phyloP scores from a whole-genome alignment of 1,139 yeast species.

The Lodderomyces orthopsilosis region DNA sequence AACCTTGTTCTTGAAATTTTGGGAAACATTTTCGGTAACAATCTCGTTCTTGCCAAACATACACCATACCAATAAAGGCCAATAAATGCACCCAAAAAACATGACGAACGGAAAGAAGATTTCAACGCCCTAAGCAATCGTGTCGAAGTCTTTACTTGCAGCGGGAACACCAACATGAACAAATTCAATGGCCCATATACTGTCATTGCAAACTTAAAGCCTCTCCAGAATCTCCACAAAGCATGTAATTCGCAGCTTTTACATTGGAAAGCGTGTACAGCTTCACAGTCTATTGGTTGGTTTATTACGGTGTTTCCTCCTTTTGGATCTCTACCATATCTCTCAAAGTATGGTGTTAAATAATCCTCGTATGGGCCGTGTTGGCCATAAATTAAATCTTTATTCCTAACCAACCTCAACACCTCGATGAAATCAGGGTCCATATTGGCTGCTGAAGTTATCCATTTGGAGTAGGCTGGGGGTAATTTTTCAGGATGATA shows the following conservation, averaged over 20 bases:
- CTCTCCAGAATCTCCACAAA: constrained; percentile 35
- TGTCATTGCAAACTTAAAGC: constrained; percentile 32
- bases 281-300: constrained; percentile 29
- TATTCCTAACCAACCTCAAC: constrained; percentile 23
- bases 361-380: constrained; percentile 20
- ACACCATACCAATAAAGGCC: constrained; percentile 38
- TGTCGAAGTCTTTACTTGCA: constrained; percentile 16
- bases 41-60: constrained; percentile 31
- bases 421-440: constrained; percentile 28
- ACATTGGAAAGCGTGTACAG: constrained; percentile 34
- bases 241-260: constrained; percentile 39
- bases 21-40: constrained; percentile 31
- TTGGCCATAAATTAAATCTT: constrained; percentile 26
- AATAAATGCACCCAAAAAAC: constrained; percentile 34
- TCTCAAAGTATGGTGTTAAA: constrained; percentile 24
- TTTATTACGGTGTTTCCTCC: constrained; percentile 20
- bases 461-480: constrained; percentile 39
- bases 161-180: constrained; percentile 30
- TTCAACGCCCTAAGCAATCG: constrained; percentile 23
- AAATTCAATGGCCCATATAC: constrained; percentile 33
- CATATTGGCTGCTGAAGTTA: constrained; percentile 43
- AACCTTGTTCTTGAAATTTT: constrained; percentile 23
- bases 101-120: constrained; percentile 29
- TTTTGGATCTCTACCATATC: constrained; percentile 25
- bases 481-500: constrained; percentile 30